Conservation (phyloP, 345 rosid species). For the Dimocarpus longan region DNA sequence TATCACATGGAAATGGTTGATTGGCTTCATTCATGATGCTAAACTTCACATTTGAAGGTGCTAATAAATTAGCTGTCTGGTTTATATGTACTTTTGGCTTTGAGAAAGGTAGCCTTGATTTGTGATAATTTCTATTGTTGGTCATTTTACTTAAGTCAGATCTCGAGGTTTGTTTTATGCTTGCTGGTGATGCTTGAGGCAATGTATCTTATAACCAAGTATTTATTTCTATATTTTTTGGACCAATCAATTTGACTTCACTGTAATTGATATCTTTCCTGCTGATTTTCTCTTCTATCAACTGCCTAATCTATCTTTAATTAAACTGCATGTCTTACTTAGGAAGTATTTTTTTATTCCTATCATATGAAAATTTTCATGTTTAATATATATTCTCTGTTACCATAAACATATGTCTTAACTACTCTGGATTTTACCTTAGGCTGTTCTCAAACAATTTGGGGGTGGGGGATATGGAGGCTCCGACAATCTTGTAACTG, state of each 20-base stretch:
- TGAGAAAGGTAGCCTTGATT: neutral
- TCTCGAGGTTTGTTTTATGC: neutral
- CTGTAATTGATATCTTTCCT: slow-evolving; percentile 6
- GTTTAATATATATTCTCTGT: neutral
- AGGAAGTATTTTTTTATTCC: slow-evolving; percentile 2
- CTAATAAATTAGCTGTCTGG: neutral
- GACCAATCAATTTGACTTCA: slow-evolving; percentile 21
- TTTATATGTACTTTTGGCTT: neutral
- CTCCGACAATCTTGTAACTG: slow-evolving; percentile 64
- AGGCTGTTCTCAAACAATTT: slow-evolving; percentile 96
- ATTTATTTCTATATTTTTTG: neutral
- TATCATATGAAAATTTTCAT: neutral
- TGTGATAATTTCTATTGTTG: neutral
- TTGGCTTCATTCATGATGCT: neutral
- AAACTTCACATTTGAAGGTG: neutral
- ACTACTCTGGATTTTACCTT: slow-evolving; percentile 19
- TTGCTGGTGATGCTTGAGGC: slow-evolving; percentile 7
- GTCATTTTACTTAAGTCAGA: neutral
- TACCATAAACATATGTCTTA: slow-evolving; percentile 3
- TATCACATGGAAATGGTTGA: slow-evolving; percentile 7
- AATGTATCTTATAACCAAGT: neutral
- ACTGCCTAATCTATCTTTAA: neutral
- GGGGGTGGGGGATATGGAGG: slow-evolving; percentile 90
- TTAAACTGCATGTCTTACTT: slow-evolving; percentile 17
- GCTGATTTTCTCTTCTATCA: slow-evolving; percentile 7